Conservation (phyloP, 1,284 basidiomycete species). For the Cronartium quercuum region DNA sequence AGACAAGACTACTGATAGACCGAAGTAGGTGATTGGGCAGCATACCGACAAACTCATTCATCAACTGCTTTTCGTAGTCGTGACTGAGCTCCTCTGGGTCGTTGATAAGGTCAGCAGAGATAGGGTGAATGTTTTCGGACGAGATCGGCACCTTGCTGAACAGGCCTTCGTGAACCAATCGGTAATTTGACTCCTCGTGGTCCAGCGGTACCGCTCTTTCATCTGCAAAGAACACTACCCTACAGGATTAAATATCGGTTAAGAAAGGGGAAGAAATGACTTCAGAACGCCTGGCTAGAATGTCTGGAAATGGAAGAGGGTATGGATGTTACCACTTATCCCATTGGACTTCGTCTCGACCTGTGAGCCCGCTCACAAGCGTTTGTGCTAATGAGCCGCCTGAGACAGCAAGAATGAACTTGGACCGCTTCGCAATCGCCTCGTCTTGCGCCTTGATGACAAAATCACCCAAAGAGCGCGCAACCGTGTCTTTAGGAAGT, state of each 20-base stretch:
- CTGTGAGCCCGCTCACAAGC: slow-evolving; percentile 65
- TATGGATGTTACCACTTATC: slow-evolving; percentile 71
- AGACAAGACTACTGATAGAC: too few relatives aligned
- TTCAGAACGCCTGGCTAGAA: neutral
- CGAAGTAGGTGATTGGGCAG: neutral
- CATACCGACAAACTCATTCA: slow-evolving; percentile 48
- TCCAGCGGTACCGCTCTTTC: slow-evolving; percentile 92
- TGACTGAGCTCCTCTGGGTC: slow-evolving; percentile 54
- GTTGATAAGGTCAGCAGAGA: slow-evolving; percentile 63
- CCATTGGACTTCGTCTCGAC: slow-evolving; percentile 74
- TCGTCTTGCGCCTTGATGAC: slow-evolving; percentile 83
- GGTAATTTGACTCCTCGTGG: slow-evolving; percentile 85
- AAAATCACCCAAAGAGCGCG: slow-evolving; percentile 67
- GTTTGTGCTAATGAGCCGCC: slow-evolving; percentile 87
- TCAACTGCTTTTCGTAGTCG: slow-evolving; percentile 55
- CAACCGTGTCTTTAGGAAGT: slow-evolving; percentile 58
- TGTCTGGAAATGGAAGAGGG: neutral
- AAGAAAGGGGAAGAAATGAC: neutral
- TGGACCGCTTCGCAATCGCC: slow-evolving; percentile 75
- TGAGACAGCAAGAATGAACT: slow-evolving; percentile 86
- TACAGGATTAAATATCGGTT: slow-evolving; percentile 51
- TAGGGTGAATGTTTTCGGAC: slow-evolving; percentile 69
- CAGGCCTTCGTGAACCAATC: slow-evolving; percentile 66
- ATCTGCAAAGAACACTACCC: slow-evolving; percentile 97
- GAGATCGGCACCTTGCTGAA: slow-evolving; percentile 81